These are phyloP conservation scores for Durusdinium trenchii DNA, from an alignment of 73 alveolate species.

Conservation along the genomic window DNA sequence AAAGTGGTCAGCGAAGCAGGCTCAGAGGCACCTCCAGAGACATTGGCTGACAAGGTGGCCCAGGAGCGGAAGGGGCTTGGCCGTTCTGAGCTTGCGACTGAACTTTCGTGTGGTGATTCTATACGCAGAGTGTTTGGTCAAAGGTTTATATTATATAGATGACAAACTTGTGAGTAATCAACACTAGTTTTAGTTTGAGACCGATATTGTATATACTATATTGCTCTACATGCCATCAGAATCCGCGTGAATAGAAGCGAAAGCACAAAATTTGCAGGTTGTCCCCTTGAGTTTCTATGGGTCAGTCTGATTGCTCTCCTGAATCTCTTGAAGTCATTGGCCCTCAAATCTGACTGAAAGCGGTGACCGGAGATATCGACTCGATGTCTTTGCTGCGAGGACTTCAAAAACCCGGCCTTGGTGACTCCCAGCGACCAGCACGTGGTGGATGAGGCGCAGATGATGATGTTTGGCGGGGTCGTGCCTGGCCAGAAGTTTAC, in stretches of 20 bases:
- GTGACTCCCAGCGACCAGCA: conserved; percentile 89
- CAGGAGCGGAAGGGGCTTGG: conserved; percentile 13
- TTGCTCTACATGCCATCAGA: too few relatives aligned
- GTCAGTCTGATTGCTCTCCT: background rate
- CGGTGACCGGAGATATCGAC: background rate
- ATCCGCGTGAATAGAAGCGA: too few relatives aligned
- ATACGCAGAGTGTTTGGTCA: too few relatives aligned
- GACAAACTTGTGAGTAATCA: too few relatives aligned
- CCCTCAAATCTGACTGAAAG: background rate
- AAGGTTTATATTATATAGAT: background rate
- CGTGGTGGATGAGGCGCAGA: conserved; percentile 70
- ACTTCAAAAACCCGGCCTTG: conserved; percentile 88
- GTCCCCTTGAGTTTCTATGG: background rate
- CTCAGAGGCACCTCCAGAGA: conserved; percentile 83
- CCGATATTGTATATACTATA: too few relatives aligned
- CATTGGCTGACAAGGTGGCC: conserved; percentile 83
- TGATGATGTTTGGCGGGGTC: conserved; percentile 89
- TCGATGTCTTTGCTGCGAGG: background rate
- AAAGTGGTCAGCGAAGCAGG: conserved; percentile 77
- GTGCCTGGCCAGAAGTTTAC: conserved; percentile 95
- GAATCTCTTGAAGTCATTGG: too few relatives aligned
- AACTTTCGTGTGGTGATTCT: background rate
- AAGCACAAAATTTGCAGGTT: too few relatives aligned
- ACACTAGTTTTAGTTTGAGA: too few relatives aligned
- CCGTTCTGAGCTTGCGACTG: too few relatives aligned